Percentiles rank a stretch among this genome's conserved stretches.
Conservation (phyloP, 2,329 filamentous ascomycete species). For the Phialophora chinensis region DNA sequence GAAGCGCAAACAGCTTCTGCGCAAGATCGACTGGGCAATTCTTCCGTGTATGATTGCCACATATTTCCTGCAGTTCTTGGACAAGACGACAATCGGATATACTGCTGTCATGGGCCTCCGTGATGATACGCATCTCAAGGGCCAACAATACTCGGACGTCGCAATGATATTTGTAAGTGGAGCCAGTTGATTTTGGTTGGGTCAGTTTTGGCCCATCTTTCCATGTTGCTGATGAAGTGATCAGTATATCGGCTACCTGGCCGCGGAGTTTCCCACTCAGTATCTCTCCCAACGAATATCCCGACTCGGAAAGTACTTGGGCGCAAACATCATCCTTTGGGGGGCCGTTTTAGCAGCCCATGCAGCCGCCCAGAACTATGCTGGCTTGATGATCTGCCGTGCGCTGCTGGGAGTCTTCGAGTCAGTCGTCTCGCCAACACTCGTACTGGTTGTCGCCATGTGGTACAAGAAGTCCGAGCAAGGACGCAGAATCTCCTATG, state of each 20-base stretch:
- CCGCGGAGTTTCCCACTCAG: constrained; percentile 53
- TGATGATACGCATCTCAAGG: constrained; percentile 54
- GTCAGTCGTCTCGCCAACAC: constrained; percentile 56
- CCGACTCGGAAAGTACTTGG: constrained; percentile 37
- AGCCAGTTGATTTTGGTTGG: background rate
- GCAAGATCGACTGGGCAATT: constrained; percentile 44
- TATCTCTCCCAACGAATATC: constrained; percentile 44
- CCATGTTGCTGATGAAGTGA: background rate
- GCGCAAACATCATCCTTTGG: constrained; percentile 44
- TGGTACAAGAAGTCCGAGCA: constrained; percentile 57
- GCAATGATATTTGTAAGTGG: constrained; percentile 55
- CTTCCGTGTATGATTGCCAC: constrained; percentile 45
- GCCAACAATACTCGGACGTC: constrained; percentile 60
- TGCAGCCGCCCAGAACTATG: constrained; percentile 51
- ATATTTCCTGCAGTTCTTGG: constrained; percentile 44
- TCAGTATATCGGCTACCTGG: constrained; percentile 56
- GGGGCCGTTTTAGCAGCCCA: constrained; percentile 53
- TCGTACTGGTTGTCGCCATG: constrained; percentile 59
- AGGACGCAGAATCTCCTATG: constrained; percentile 40
- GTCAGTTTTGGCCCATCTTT: background rate
- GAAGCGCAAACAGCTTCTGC: constrained; percentile 36
- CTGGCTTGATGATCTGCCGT: constrained; percentile 51
- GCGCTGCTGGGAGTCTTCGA: constrained; percentile 58
- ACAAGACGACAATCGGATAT: constrained; percentile 52
- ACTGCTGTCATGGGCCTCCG: constrained; percentile 65